These are phyloP conservation scores for Rhizopus arrhizus DNA, from an alignment of 371 early-diverging fungal genomes.

Conservation along the genomic window DNA sequence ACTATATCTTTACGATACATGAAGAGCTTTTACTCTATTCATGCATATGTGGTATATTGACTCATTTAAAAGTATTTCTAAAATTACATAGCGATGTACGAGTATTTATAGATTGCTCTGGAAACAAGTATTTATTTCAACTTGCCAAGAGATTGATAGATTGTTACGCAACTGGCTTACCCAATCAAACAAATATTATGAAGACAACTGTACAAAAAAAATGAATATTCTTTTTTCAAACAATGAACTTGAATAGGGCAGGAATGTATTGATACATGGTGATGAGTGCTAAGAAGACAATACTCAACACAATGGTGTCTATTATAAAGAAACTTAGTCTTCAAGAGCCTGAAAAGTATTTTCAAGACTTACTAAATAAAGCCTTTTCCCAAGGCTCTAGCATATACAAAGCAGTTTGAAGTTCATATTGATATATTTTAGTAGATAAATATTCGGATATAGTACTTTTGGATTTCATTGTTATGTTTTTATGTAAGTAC, in stretches of 20 bases:
- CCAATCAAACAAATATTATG: too few relatives aligned
- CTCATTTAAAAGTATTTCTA: too few relatives aligned
- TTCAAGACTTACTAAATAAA: slow-evolving; percentile 63
- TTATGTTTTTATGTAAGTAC: too few relatives aligned
- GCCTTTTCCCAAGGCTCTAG: slow-evolving; percentile 90
- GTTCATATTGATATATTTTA: slow-evolving; percentile 79
- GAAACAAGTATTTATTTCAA: too few relatives aligned
- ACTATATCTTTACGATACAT: too few relatives aligned
- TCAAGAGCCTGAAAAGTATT: background rate
- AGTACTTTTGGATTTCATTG: slow-evolving; percentile 26
- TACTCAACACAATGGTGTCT: slow-evolving; percentile 49
- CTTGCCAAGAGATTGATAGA: too few relatives aligned
- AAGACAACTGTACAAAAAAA: too few relatives aligned
- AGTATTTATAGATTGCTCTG: too few relatives aligned
- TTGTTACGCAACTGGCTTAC: too few relatives aligned
- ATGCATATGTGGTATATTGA: too few relatives aligned
- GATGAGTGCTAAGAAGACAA: slow-evolving; percentile 41
- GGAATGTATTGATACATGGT: slow-evolving; percentile 53
- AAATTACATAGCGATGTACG: too few relatives aligned
- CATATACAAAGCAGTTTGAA: slow-evolving; percentile 89
- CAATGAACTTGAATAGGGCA: slow-evolving; percentile 30
- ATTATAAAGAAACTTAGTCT: background rate
- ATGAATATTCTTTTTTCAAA: slow-evolving; percentile 2
- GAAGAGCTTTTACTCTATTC: too few relatives aligned
- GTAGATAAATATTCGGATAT: slow-evolving; percentile 45